phyloP scores from a whole-genome alignment of 306 rosid genomes.

The Lathyrus oleraceus region DNA sequence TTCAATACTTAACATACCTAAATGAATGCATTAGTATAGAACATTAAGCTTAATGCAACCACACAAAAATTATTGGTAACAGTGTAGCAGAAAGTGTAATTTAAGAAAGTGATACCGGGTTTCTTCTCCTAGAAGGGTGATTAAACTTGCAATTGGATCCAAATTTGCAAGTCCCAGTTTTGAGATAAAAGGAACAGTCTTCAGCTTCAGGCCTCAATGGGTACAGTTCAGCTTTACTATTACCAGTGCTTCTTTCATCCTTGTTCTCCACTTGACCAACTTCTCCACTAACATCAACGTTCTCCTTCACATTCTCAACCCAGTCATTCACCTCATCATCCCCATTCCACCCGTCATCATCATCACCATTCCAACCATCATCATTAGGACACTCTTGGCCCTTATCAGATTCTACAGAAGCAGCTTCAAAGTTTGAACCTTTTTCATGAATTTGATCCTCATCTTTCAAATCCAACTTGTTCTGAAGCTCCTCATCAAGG shows the following conservation, averaged over 20 bases:
- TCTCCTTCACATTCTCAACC: constrained; percentile 36
- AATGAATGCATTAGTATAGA: neutral
- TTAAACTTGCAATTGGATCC: constrained; percentile 90
- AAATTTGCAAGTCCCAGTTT: constrained; percentile 83
- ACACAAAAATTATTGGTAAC: neutral
- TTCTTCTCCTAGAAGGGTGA: constrained; percentile 66
- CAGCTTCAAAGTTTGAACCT: constrained; percentile 35
- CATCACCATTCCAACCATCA: constrained; percentile 29
- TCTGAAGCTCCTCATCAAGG: constrained; percentile 33
- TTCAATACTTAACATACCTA: too few species aligned
- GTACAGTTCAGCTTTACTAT: constrained; percentile 45
- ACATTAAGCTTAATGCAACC: constrained; percentile 2
- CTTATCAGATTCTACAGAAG: constrained; percentile 32
- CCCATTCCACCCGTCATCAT: constrained; percentile 36
- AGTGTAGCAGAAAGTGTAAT: neutral
- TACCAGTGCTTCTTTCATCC: constrained; percentile 38
- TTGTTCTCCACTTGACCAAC: constrained; percentile 38
- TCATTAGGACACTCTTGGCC: constrained; percentile 30
- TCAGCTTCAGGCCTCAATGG: constrained; percentile 93
- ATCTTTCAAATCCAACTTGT: constrained; percentile 46
- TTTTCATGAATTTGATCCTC: constrained; percentile 28
- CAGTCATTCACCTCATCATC: constrained; percentile 32
- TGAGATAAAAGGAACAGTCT: constrained; percentile 80
- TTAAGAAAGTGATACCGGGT: constrained; percentile 47
- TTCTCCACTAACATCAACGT: constrained; percentile 24